These are phyloP conservation scores for Penicillium sp. DNA, from an alignment of 2,329 filamentous ascomycete genomes.

Conservation along the genomic window DNA sequence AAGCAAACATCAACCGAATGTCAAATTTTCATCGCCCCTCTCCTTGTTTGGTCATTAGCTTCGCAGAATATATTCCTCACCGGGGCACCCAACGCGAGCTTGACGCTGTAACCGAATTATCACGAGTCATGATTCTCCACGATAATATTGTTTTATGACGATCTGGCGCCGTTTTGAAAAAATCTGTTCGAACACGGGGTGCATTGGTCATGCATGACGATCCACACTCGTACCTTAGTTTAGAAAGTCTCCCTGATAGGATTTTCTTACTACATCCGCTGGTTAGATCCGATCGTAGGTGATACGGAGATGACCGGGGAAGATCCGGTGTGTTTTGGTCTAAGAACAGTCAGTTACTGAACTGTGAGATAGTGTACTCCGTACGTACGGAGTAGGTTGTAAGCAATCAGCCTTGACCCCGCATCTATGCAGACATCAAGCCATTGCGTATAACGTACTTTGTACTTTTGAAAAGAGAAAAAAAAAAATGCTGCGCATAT, in stretches of 20 bases:
- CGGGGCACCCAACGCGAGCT: slow-evolving; percentile 1
- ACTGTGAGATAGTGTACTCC: neutral
- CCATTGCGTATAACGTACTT: neutral
- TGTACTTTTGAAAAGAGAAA: neutral
- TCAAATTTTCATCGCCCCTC: slow-evolving; percentile 1
- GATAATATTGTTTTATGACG: neutral
- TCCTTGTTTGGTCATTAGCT: neutral
- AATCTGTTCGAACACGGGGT: slow-evolving; percentile 3
- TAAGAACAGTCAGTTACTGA: neutral
- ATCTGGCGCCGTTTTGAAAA: neutral
- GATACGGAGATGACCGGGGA: neutral
- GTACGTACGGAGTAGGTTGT: too few species aligned
- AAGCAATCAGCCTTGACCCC: neutral
- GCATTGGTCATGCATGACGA: slow-evolving; percentile 4
- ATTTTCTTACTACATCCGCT: neutral
- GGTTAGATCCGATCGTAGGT: slow-evolving; percentile 1
- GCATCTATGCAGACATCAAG: neutral
- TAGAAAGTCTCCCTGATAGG: neutral
- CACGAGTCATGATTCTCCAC: neutral
- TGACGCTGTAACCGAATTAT: slow-evolving; percentile 12
- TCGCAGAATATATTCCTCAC: neutral
- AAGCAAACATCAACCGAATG: slow-evolving; percentile 14
- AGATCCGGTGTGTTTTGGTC: neutral
- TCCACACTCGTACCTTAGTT: slow-evolving; percentile 6
- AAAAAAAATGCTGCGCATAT: neutral